Evolutionary conservation across 768 basidiomycete species (phyloP), one percentile per base, ranked within the genome.

Genomic region (Termitomyces sp.): DNA sequence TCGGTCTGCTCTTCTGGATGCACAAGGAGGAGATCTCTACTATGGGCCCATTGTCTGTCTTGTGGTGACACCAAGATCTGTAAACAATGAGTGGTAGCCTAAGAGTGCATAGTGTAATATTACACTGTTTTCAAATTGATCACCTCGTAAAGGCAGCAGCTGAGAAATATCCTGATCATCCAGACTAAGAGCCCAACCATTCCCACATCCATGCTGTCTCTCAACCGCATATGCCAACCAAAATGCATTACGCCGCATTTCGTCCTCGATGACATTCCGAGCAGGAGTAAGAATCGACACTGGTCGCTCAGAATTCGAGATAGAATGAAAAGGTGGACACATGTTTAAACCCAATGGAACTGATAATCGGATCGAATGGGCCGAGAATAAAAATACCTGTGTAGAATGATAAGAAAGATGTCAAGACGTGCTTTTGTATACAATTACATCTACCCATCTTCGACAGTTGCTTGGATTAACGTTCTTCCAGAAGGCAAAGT

Each of bases 111-210:
- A 58, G 47, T 39, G 44, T 15, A 30, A 54, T 67, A 83, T 63
- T 66, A 88, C 87, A 56, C 87, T 87, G 63, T 77, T 73, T 58
- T 86, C 78, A 64, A 85, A 88, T 34, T 83, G 76, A 39, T 84
- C 81, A 8, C 78, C 78, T 44, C 83, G 78, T 16, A 87, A 75
- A 1, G 89, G 88, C 27, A 91, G 76, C 20, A 89, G 69, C 59
- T 91, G 89, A 22, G 84, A 84, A 20, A 92, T 77, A 65, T 90
- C 89, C 60, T 84, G 78, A 66, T 92, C 89, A 61, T 91, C 90
- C 11, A 91, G 72, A 58, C 78, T 79, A 59, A 84, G 75, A 0
- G 89, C 84, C 83, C 88, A 91, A 20, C 85, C 86, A 63, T 88
- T 89, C 34, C 83, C 82, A 60, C 79, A 81, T 6, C 87, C 84